phyloP scores from a whole-genome alignment of 495 filamentous ascomycete genomes.

The Penicillium robsamsonii region DNA sequence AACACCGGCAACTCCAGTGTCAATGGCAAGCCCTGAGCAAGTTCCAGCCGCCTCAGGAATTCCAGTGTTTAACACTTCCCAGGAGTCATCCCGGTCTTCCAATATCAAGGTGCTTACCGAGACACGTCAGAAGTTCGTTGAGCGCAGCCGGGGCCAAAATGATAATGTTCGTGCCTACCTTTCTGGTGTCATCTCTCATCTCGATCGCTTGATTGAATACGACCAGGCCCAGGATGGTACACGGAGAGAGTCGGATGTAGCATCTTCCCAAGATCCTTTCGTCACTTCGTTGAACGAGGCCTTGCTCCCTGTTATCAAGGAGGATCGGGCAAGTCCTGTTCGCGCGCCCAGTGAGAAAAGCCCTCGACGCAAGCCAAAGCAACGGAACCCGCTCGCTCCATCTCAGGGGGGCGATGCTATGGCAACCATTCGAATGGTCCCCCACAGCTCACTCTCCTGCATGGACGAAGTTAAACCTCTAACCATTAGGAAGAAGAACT shows the following conservation, averaged over 20 bases:
- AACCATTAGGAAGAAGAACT: slow-evolving; percentile 53
- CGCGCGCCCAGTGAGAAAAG: slow-evolving; percentile 7
- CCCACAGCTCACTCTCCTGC: slow-evolving; percentile 39
- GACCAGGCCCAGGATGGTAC: slow-evolving; percentile 18
- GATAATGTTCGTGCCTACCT: slow-evolving; percentile 47
- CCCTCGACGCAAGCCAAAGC: slow-evolving; percentile 5
- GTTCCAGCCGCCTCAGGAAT: slow-evolving; percentile 13
- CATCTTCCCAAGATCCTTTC: slow-evolving; percentile 55
- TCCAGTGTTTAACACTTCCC: background rate
- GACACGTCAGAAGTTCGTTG: slow-evolving; percentile 54
- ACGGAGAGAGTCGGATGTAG: slow-evolving; percentile 15
- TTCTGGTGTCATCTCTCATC: slow-evolving; percentile 57
- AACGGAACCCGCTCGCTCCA: slow-evolving; percentile 23
- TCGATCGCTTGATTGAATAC: slow-evolving; percentile 61
- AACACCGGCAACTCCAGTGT: slow-evolving; percentile 54
- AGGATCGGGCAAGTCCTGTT: slow-evolving; percentile 36
- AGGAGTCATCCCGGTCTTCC: slow-evolving; percentile 34
- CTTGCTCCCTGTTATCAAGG: slow-evolving; percentile 53
- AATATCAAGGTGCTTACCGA: slow-evolving; percentile 54
- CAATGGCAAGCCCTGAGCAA: slow-evolving; percentile 35
- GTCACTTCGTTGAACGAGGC: slow-evolving; percentile 34
- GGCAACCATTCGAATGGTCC: slow-evolving; percentile 50
- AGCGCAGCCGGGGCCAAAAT: slow-evolving; percentile 39
- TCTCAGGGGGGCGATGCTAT: slow-evolving; percentile 28
- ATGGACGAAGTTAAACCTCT: slow-evolving; percentile 48